These are phyloP conservation scores for Geotrichum restrictum DNA, from an alignment of 1,139 yeast species.

Conservation along the genomic window DNA sequence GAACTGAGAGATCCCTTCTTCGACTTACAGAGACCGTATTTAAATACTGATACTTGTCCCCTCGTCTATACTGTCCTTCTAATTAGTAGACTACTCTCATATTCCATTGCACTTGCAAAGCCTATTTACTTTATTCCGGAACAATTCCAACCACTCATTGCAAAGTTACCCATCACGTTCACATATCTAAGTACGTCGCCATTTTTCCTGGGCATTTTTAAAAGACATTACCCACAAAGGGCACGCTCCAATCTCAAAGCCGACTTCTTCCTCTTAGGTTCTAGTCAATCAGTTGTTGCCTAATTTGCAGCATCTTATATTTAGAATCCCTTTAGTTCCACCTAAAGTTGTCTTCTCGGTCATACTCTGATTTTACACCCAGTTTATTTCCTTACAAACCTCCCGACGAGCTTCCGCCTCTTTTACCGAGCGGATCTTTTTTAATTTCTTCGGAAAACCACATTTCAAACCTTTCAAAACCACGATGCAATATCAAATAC, in stretches of 20 bases:
- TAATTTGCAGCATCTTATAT: neutral
- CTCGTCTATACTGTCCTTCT: neutral
- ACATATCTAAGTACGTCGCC: no score
- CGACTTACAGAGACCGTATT: no score
- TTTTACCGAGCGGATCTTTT: neutral
- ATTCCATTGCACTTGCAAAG: no score
- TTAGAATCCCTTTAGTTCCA: neutral
- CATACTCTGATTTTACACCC: neutral
- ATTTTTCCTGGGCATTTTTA: no score
- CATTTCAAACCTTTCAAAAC: no score
- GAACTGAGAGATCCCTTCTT: no score
- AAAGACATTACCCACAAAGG: no score
- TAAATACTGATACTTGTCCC: neutral
- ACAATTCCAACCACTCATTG: no score
- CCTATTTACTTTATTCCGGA: no score
- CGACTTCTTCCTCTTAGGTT: neutral
- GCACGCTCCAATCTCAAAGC: no score
- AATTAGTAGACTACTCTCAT: neutral
- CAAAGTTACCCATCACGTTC: no score
- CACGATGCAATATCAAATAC: no score
- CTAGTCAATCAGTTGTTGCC: neutral
- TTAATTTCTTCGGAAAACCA: neutral
- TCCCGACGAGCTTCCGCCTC: neutral
- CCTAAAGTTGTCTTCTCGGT: conserved; percentile 2
- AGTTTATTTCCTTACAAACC: neutral